Percentiles rank a stretch among this genome's conserved stretches.
These are phyloP conservation scores for Rubroboletus satanas DNA, from an alignment of 768 basidiomycete species.

Conservation along the genomic window DNA sequence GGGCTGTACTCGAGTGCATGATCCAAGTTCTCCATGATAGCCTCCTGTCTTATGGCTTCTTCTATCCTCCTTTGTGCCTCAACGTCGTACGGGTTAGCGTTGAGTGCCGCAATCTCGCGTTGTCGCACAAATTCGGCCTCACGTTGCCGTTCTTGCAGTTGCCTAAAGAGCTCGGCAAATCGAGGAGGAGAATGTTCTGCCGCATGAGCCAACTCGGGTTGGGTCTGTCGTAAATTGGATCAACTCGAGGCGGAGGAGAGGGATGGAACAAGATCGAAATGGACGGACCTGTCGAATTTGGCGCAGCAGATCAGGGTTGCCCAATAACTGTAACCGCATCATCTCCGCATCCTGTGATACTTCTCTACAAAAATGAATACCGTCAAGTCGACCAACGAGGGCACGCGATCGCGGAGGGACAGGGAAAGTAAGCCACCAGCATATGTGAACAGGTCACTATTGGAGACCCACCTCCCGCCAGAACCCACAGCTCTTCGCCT, in stretches of 20 bases:
- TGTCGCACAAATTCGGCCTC: conserved; percentile 53
- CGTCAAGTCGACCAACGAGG: not conserved
- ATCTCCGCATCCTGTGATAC: conserved; percentile 83
- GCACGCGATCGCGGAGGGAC: not conserved
- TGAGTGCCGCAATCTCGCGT: conserved; percentile 62
- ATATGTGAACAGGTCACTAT: not conserved
- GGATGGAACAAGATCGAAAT: not conserved
- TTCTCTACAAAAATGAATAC: conserved; percentile 38
- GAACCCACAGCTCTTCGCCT: conserved; percentile 52
- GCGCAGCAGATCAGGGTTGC: conserved; percentile 76
- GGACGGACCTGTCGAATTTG: conserved; percentile 58
- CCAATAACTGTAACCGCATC: conserved; percentile 85
- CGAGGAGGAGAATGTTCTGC: conserved; percentile 62
- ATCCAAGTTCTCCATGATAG: conserved; percentile 86
- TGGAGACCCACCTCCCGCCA: conserved; percentile 37
- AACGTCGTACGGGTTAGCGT: conserved; percentile 86
- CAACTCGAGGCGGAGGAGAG: not conserved
- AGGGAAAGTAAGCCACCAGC: not conserved
- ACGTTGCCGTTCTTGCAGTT: conserved; percentile 53
- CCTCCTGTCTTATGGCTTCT: conserved; percentile 86
- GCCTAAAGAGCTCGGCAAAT: conserved; percentile 71
- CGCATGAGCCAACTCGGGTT: conserved; percentile 80
- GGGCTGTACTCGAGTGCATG: conserved; percentile 94
- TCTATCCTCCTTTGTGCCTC: conserved; percentile 93
- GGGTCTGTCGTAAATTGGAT: conserved; percentile 41